Conservation (phyloP, 2,329 filamentous ascomycete genomes). For the Penicillium freii region DNA sequence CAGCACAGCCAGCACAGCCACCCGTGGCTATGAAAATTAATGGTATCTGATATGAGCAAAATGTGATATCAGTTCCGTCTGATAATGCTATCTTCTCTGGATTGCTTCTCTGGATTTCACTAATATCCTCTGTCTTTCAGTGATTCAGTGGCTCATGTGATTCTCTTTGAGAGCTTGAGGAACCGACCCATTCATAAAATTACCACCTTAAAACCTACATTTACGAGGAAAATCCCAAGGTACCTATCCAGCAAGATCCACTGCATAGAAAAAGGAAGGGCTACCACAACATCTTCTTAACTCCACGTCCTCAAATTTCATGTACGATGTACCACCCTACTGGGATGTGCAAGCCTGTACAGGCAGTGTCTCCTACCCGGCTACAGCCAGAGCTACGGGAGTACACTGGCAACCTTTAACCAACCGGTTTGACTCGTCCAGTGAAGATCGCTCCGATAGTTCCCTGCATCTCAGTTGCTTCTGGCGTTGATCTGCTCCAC, state of each 20-base stretch:
- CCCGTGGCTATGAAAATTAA: conserved; percentile 2
- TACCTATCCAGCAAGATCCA: background rate
- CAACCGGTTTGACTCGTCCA: conserved; percentile 11
- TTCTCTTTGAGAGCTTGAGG: background rate
- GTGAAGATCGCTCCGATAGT: conserved; percentile 13
- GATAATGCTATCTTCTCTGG: background rate
- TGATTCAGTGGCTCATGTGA: background rate
- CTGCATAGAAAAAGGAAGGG: background rate
- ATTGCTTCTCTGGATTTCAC: background rate
- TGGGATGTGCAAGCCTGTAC: background rate
- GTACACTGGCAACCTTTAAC: background rate
- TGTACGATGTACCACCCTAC: background rate
- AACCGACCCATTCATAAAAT: background rate
- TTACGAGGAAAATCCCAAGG: background rate
- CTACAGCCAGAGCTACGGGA: background rate
- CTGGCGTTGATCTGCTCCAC: background rate
- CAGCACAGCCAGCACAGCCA: conserved; percentile 7
- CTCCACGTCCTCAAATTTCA: background rate
- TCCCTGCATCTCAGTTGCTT: background rate
- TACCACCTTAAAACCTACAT: background rate
- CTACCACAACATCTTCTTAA: background rate
- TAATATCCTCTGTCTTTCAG: too few relatives aligned
- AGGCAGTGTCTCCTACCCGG: background rate
- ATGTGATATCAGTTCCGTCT: background rate
- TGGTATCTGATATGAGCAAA: conserved; percentile 1